Evolutionary conservation across 2,329 filamentous ascomycete genomes (phyloP), one percentile per base, ranked within the genome.

Genomic region (Fonsecaea pedrosoi): DNA sequence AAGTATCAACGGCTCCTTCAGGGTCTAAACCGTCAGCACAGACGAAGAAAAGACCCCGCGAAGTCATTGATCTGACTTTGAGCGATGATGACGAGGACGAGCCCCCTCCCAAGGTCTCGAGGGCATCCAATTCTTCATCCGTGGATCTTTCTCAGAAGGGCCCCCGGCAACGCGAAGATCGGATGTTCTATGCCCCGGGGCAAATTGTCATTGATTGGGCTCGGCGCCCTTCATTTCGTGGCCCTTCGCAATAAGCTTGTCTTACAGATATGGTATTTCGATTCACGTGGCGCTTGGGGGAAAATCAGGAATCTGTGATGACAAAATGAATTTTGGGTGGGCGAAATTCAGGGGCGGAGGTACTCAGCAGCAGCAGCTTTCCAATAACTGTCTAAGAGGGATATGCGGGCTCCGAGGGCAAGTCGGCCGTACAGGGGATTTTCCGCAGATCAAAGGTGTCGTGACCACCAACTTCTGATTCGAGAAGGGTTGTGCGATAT

Each of bases 21-120:
- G 60, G 59, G 10, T 62, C 66, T 12, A 63, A 64, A 30, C 59
- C 57, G 8, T 56, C 75, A 53, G 32, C 45, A 18, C 50, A 54
- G 8, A 30, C n/a, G 34, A 80, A 77, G 54, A 86, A 86, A 71
- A 77, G 84, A 64, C 74, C 82, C 13, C 79, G 79, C 35, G 75
- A 80, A 68, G 79, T 86, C n/a, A 85, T 86, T 68, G 84, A 86
- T 70, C 75, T 86, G 48, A 86, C 84, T 3, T 78, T 80, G 13
- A 85, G 82, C 71, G 83, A 83, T 56, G 83, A 84, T 62, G 80
- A 82, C 15, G 82, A 85, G 45, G 78, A 15, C 21, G 30, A 78
- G 9, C 76, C 81, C 75, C 8, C 55, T 32, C 64, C 58, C 15
- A 70, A 69, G 58, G 62, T 40, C 35, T 45, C 53, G 7, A 62